Evolutionary conservation across 768 basidiomycete genomes (phyloP).

Genomic region (Amanita rubescens): DNA sequence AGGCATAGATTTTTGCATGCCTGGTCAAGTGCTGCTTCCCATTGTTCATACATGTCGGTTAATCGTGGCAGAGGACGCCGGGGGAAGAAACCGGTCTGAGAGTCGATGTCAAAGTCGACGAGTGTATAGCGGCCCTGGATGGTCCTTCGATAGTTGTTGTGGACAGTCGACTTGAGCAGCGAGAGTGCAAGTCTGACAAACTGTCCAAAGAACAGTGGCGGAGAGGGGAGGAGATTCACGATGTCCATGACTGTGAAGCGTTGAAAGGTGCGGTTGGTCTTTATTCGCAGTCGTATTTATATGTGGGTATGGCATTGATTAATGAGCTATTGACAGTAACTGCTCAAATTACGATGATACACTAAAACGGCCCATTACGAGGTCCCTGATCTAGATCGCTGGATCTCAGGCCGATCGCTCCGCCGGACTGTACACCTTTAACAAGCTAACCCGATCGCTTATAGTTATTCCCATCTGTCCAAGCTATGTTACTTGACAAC

Average conservation of each 20-base stretch:
- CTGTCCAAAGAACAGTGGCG: conserved; percentile 41
- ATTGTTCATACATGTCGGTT: conserved; percentile 44
- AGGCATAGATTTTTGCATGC: conserved; percentile 49
- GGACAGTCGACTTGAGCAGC: conserved; percentile 37
- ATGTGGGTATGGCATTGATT: conserved; percentile 11
- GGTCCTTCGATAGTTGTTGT: conserved; percentile 23
- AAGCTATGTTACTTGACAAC: conserved; percentile 3
- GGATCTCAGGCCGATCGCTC: background rate
- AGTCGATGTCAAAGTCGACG: conserved; percentile 48
- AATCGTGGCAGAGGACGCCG: conserved; percentile 51
- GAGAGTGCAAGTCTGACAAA: conserved; percentile 40
- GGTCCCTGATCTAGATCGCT: conserved; percentile 2
- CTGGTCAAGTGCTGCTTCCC: conserved; percentile 61
- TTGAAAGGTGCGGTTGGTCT: background rate
- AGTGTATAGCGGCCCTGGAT: conserved; percentile 27
- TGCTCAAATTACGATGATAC: conserved; percentile 2
- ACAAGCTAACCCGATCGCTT: background rate
- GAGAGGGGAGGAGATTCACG: conserved; percentile 43
- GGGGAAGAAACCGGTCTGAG: conserved; percentile 82
- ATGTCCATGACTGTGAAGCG: conserved; percentile 28
- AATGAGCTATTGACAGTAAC: conserved; percentile 9
- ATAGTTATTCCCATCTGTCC: background rate
- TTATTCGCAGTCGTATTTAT: conserved; percentile 17
- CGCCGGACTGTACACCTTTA: background rate
- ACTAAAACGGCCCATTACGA: background rate